These are phyloP conservation scores for Rhizomucor pusillus DNA, from an alignment of 371 early-diverging fungal genomes.

Conservation along the genomic window DNA sequence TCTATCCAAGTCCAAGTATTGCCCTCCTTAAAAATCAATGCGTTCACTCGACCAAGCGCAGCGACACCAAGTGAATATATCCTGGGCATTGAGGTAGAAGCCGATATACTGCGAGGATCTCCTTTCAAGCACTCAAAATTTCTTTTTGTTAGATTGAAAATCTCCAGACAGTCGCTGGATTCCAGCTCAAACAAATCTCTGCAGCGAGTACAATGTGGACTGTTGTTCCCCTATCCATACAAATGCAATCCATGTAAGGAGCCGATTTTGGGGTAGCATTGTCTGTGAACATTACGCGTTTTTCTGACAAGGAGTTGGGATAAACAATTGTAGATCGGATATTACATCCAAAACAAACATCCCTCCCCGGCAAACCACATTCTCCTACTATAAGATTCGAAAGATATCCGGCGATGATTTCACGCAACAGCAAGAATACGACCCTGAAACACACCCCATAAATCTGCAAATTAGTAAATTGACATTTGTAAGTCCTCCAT, in stretches of 20 bases:
- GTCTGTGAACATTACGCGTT: not conserved
- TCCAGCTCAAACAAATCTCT: conserved; percentile 70
- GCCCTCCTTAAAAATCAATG: conserved; percentile 89
- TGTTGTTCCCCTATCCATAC: conserved; percentile 54
- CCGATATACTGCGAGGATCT: not conserved
- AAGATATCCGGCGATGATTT: conserved; percentile 10
- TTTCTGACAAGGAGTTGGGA: not conserved
- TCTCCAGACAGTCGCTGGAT: conserved; percentile 56
- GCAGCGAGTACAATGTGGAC: conserved; percentile 74
- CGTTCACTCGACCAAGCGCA: conserved; percentile 87
- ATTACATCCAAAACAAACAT: conserved; percentile 39
- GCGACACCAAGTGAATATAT: conserved; percentile 73
- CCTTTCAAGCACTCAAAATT: too few species aligned
- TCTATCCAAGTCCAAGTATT: conserved; percentile 62
- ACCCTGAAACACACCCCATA: conserved; percentile 32
- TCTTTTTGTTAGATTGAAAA: conserved; percentile 58
- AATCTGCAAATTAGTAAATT: conserved; percentile 37
- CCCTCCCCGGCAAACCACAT: conserved; percentile 61
- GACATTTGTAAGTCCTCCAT: conserved; percentile 41
- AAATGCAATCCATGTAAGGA: conserved; percentile 21
- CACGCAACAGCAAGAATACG: conserved; percentile 10
- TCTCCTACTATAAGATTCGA: conserved; percentile 61
- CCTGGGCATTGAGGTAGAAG: conserved; percentile 80
- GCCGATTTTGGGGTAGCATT: not conserved
- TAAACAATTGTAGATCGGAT: conserved; percentile 21